phyloP scores from a whole-genome alignment of 805 yeast species.

The Yarrowia keelungensis region DNA sequence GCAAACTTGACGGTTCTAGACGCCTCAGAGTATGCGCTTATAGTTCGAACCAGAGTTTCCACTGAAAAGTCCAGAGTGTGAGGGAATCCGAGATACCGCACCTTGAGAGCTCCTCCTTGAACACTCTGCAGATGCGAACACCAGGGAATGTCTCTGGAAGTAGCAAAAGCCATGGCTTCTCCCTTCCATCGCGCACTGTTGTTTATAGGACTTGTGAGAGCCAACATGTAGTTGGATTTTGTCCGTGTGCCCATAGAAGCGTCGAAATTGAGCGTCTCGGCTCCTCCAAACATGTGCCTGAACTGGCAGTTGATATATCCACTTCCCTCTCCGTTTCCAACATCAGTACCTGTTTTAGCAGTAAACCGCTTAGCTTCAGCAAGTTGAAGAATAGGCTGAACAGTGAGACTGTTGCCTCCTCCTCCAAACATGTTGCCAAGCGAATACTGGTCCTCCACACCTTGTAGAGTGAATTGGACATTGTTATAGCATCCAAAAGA shows the following conservation, averaged over 20 bases:
- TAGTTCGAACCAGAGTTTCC: slow-evolving; percentile 62
- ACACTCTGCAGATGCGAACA: slow-evolving; percentile 61
- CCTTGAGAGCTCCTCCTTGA: slow-evolving; percentile 54
- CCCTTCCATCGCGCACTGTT: slow-evolving; percentile 59
- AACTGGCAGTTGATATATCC: slow-evolving; percentile 82
- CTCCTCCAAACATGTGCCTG: slow-evolving; percentile 70
- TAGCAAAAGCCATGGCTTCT: slow-evolving; percentile 60
- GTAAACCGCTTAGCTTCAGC: slow-evolving; percentile 62
- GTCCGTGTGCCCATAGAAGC: slow-evolving; percentile 68
- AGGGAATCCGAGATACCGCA: slow-evolving; percentile 43
- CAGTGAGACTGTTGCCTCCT: background rate
- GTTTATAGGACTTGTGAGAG: slow-evolving; percentile 60
- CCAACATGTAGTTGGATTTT: slow-evolving; percentile 60
- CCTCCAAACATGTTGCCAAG: slow-evolving; percentile 17
- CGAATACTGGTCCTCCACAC: slow-evolving; percentile 4
- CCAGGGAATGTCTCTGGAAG: slow-evolving; percentile 60
- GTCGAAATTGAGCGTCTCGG: slow-evolving; percentile 64
- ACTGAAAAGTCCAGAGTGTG: slow-evolving; percentile 64
- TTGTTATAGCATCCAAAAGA: slow-evolving; percentile 25
- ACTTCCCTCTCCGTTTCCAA: slow-evolving; percentile 97
- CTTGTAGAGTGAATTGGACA: slow-evolving; percentile 4
- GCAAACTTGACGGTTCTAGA: slow-evolving; percentile 62
- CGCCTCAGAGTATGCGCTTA: slow-evolving; percentile 52
- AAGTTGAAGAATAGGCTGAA: slow-evolving; percentile 36
- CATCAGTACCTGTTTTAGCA: slow-evolving; percentile 92